These are phyloP conservation scores for Penicillium cinerascens DNA, from an alignment of 495 filamentous ascomycete genomes.

Conservation along the genomic window DNA sequence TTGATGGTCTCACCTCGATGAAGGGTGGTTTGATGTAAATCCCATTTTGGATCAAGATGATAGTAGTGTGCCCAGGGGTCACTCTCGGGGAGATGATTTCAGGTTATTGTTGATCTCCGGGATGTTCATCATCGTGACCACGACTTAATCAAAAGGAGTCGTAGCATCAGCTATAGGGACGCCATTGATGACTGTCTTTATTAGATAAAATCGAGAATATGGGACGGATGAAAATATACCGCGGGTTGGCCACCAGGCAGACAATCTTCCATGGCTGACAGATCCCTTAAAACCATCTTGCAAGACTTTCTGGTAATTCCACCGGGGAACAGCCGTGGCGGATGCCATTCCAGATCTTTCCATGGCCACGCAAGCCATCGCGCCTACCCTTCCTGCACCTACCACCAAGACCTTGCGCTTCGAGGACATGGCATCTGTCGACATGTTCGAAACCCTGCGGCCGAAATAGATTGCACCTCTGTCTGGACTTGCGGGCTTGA, in stretches of 20 bases:
- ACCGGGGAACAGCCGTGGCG: constrained; percentile 49
- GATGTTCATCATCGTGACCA: constrained; percentile 37
- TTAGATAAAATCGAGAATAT: background rate
- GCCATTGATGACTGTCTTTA: constrained; percentile 4
- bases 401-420: constrained; percentile 41
- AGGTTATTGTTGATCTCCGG: constrained; percentile 38
- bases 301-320: constrained; percentile 49
- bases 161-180: constrained; percentile 2
- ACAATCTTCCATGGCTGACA: constrained; percentile 21
- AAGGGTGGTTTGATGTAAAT: constrained; percentile 52
- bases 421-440: background rate
- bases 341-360: constrained; percentile 30
- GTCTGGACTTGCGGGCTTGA: too few species aligned
- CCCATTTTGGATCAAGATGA: constrained; percentile 56
- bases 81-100: constrained; percentile 77
- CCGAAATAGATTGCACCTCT: too few species aligned
- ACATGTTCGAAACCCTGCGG: too few species aligned
- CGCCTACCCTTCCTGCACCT: constrained; percentile 49
- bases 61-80: constrained; percentile 45
- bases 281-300: constrained; percentile 48
- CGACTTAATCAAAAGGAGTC: constrained; percentile 41
- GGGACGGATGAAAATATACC: constrained; percentile 13
- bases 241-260: constrained; percentile 18
- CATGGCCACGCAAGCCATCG: constrained; percentile 47
- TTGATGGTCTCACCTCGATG: constrained; percentile 32